Percentiles rank a stretch among this genome's conserved stretches.
phyloP scores from a whole-genome alignment of 2,329 filamentous ascomycete species.

The Triangularia setosa region DNA sequence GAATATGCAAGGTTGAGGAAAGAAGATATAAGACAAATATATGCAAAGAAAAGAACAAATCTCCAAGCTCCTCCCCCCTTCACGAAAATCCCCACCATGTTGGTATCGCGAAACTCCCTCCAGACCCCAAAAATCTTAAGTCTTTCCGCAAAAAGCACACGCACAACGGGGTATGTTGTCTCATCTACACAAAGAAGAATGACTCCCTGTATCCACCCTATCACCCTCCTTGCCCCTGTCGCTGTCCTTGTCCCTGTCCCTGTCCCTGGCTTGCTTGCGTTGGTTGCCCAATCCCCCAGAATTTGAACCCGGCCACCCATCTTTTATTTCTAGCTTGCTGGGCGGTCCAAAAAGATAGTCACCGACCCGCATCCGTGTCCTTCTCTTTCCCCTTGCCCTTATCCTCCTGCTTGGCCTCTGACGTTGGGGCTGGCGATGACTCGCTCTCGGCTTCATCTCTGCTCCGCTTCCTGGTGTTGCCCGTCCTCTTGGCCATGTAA shows the following conservation, averaged over 20 bases:
- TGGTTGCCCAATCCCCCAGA: not conserved
- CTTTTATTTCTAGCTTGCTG: slow-evolving; percentile 2
- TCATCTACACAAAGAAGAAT: slow-evolving; percentile 1
- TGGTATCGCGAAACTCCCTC: not conserved
- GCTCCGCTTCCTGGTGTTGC: slow-evolving; percentile 9
- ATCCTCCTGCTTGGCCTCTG: not conserved
- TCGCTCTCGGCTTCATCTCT: slow-evolving; percentile 2
- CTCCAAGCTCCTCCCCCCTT: not conserved
- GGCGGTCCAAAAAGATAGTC: not conserved
- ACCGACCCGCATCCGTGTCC: not conserved
- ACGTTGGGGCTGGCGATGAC: not conserved
- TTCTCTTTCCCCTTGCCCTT: slow-evolving; percentile 8
- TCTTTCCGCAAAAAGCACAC: not conserved
- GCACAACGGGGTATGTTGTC: slow-evolving; percentile 4
- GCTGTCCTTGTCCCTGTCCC: not conserved
- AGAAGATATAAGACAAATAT: not conserved
- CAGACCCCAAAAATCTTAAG: not conserved
- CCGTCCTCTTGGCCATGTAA: slow-evolving; percentile 39
- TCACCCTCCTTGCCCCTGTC: not conserved
- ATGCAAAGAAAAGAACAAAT: not conserved
- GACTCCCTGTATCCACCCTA: not conserved
- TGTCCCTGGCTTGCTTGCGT: not conserved
- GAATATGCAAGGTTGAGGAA: not conserved
- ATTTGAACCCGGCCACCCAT: slow-evolving; percentile 2
- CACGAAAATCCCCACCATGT: not conserved